Evolutionary conservation across 768 basidiomycete species (phyloP).

Genomic region (Leccinum incarnatum): DNA sequence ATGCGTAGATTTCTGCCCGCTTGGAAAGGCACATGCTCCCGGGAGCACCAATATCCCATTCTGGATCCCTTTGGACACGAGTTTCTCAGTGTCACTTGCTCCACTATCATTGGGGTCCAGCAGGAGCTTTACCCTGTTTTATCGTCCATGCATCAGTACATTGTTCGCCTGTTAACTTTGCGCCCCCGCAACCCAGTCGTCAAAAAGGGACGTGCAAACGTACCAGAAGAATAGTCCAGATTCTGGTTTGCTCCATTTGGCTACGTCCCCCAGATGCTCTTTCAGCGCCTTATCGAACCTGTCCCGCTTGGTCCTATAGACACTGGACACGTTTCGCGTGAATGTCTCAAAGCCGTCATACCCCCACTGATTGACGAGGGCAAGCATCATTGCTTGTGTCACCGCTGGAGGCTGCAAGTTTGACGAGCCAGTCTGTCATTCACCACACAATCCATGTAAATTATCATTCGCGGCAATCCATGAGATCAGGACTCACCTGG

Average conservation of each 20-base stretch:
- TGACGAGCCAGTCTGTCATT: slow-evolving; percentile 55
- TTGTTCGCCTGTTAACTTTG: no score
- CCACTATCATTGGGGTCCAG: slow-evolving; percentile 30
- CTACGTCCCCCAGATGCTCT: slow-evolving; percentile 68
- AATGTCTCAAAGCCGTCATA: slow-evolving; percentile 68
- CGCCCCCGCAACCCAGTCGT: no score
- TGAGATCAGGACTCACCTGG: no score
- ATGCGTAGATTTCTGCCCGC: slow-evolving; percentile 59
- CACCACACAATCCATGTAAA: background rate
- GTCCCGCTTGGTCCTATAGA: slow-evolving; percentile 66
- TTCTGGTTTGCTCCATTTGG: slow-evolving; percentile 60
- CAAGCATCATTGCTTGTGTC: slow-evolving; percentile 53
- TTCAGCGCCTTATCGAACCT: slow-evolving; percentile 69
- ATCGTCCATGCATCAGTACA: no score
- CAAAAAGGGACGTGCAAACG: no score
- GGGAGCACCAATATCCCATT: slow-evolving; percentile 83
- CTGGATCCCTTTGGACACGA: slow-evolving; percentile 65
- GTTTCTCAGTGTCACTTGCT: slow-evolving; percentile 58
- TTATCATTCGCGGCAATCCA: background rate
- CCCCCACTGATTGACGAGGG: slow-evolving; percentile 64
- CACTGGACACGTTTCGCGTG: slow-evolving; percentile 55
- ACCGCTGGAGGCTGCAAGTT: slow-evolving; percentile 61
- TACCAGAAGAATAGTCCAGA: background rate
- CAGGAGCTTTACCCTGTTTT: slow-evolving; percentile 53
- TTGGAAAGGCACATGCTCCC: slow-evolving; percentile 72